Evolutionary conservation across 768 basidiomycete species (phyloP), one percentile per base, ranked within the genome.

Genomic region (Tricholoma terreum): DNA sequence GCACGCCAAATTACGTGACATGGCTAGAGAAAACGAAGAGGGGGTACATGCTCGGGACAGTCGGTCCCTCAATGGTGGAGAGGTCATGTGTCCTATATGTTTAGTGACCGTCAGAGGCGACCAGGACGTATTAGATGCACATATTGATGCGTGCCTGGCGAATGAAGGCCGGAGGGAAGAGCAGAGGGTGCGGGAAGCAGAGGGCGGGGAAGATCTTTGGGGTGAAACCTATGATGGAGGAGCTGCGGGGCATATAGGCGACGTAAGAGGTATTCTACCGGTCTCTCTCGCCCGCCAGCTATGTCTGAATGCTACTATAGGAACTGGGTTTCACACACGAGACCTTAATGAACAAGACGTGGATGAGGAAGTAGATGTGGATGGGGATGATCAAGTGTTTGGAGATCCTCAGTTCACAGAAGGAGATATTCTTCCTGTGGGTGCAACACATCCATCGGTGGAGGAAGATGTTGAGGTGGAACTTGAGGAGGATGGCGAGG

Each of bases 331-430:
- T 67, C 78, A 83, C 56, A 78, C 84, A 8, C 84, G 87, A 38
- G 75, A 83, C 58, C 73, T 72, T 22, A 68, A 77, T n/a, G 75
- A 79, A 15, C 73, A 78, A 58, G 89, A 91, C 57, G 79, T 89
- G 2, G 91, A 93, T 30, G 90, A 88, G 15, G 90, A 91, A 46
- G 77, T 92, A 9, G 91, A 93, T 56, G 75, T 92, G 9, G 90
- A 91, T 56, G 90, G 90, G 2, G 88, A 89, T 55, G 90, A 90
- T 65, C 78, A 84, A 54, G 79, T 67, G 3, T 93, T 84, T 64
- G 90, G 90, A 1, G 80, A 81, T 15, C 77, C 80, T 0, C 91
- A 93, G 65, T 93, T 93, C 67, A 86, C 84, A 9, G 90, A 92
- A 68, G 77, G 77, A 2, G 90, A 92, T 63, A 74, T 92, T 33